phyloP scores from a whole-genome alignment of 768 basidiomycete genomes.

The Chlorophyllum brunneum region DNA sequence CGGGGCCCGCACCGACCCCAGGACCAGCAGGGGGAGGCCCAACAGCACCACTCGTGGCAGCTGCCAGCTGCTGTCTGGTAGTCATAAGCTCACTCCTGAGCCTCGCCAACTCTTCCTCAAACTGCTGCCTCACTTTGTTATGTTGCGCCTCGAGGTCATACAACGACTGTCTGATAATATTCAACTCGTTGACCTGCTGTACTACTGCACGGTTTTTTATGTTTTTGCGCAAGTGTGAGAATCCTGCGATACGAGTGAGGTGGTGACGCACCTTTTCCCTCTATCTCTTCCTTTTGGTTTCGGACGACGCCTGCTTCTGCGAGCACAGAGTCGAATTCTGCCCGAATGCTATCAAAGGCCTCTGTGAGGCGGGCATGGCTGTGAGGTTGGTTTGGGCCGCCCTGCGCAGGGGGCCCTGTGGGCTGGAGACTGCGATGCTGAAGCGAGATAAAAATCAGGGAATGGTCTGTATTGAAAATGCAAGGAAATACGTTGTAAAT shows the following conservation, averaged over 20 bases:
- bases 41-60: slow-evolving; percentile 14
- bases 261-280: slow-evolving; percentile 82
- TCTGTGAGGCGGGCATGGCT: slow-evolving; percentile 15
- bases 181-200: slow-evolving; percentile 85
- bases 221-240: background rate
- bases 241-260: slow-evolving; percentile 2
- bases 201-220: slow-evolving; percentile 45
- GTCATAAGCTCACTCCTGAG: slow-evolving; percentile 65
- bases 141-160: slow-evolving; percentile 93
- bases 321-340: slow-evolving; percentile 14
- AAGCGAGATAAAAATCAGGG: background rate
- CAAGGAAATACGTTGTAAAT: slow-evolving; percentile 8
- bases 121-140: slow-evolving; percentile 78
- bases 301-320: slow-evolving; percentile 39
- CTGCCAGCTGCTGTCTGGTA: slow-evolving; percentile 32
- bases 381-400: slow-evolving; percentile 7
- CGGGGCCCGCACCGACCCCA: slow-evolving; percentile 18
- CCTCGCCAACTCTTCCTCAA: slow-evolving; percentile 74
- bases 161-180: slow-evolving; percentile 82
- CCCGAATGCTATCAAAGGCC: slow-evolving; percentile 14
- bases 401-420: slow-evolving; percentile 10
- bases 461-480: background rate
- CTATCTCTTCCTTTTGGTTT: slow-evolving; percentile 84
- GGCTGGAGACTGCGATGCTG: slow-evolving; percentile 13
- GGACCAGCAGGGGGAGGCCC: slow-evolving; percentile 13